Evolutionary conservation across 2,329 filamentous ascomycete genomes (phyloP), one percentile per base, ranked within the genome.

Genomic region (Aspergillus japonicus): DNA sequence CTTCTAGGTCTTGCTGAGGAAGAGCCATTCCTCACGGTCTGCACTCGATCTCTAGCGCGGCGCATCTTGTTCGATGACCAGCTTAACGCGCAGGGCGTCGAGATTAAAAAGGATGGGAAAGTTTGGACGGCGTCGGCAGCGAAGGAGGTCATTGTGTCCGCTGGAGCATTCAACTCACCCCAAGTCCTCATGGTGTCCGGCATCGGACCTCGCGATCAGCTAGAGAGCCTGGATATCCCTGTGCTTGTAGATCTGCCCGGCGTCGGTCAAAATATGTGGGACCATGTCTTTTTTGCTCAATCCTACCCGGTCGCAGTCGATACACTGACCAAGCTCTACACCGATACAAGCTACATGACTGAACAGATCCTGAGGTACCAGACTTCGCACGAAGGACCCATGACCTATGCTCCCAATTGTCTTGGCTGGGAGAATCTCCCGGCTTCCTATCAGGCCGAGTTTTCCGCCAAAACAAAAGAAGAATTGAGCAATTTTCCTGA

Each of bases 91-190:
- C 60, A 39, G 10, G 61, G 56, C 0, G 63, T 58, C 4, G 44
- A 62, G 10, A 47, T 67, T 19, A 23, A 23, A 4, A 26, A 48
- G 1, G 29, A 59, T 19, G 58, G 61, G 1, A 44, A 19, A 5
- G 5, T 44, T 12, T 44, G 39, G 39, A 44, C 14, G 14, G 14
- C 39, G 6, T 19, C 14, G 2, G 82, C 83, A 26, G 79, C 75
- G 14, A 76, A 76, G 31, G 84, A 86, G 62, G 77, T 79, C 6
- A 77, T 80, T 44, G 60, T 87, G 6, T 77, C 81, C 0, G 81
- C 79, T 0, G 85, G 84, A 3, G 75, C 78, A 3, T 83, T 82
- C 66, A 82, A 85, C 62, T 82, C 80, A 16, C 64, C 64, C 1
- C 64, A 66, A 47, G 39, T 66, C 1, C 73, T 85, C 8, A 82